A percentile compares a stretch with the other conserved stretches of the same genome.
phyloP scores from a whole-genome alignment of 441 rosid genomes.

The Manihot esculenta region DNA sequence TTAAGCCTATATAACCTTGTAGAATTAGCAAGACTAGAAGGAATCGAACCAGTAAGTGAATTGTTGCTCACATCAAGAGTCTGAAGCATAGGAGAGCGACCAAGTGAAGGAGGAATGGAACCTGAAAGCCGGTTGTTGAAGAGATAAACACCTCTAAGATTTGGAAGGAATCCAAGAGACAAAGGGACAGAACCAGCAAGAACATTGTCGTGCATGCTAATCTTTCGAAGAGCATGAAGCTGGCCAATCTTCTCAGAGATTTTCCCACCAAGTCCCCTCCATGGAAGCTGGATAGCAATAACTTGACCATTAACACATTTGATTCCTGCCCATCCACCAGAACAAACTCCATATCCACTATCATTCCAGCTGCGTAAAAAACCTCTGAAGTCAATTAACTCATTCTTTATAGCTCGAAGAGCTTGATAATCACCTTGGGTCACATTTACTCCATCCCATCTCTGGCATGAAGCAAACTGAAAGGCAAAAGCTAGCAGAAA shows the following conservation, averaged over 20 bases:
- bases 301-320: conserved; percentile 84
- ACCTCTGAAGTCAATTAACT: conserved; percentile 63
- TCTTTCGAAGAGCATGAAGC: conserved; percentile 70
- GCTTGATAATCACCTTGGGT: conserved; percentile 67
- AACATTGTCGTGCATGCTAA: conserved; percentile 73
- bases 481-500: conserved; percentile 24
- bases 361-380: conserved; percentile 74
- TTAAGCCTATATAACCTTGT: conserved; percentile 68
- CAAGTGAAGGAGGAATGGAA: conserved; percentile 66
- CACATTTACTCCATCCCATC: conserved; percentile 70
- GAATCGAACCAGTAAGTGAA: conserved; percentile 52
- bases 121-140: conserved; percentile 79
- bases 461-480: conserved; percentile 39
- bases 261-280: conserved; percentile 76
- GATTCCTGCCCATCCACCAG: conserved; percentile 90
- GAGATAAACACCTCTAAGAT: conserved; percentile 77
- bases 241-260: conserved; percentile 77
- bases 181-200: conserved; percentile 66
- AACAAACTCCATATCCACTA: conserved; percentile 68
- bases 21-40: conserved; percentile 59
- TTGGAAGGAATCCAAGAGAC: conserved; percentile 59
- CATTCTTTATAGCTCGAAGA: conserved; percentile 65
- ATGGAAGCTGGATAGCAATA: conserved; percentile 77
- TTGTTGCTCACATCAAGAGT: conserved; percentile 69
- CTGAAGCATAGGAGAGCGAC: conserved; percentile 59